Evolutionary conservation across 1,284 basidiomycete genomes (phyloP), one percentile per base, ranked within the genome.

Genomic region (Peniophora sp.): DNA sequence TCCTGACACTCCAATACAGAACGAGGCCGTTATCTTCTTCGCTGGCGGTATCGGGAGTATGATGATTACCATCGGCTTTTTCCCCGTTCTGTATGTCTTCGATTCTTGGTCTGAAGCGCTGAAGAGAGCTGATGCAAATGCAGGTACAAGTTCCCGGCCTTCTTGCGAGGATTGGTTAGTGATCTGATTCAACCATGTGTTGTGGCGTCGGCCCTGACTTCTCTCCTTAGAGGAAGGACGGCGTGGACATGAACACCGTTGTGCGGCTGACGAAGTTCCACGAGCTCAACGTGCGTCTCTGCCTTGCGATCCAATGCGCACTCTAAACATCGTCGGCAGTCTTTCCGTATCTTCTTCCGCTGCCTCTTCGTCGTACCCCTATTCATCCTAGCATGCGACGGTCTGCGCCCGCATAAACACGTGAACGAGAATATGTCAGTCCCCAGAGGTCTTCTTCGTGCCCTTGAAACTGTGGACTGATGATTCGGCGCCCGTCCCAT

Each of bases 241-340:
- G 76, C 3, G 81, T 87, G 10, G 86, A 89, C 48, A 71, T 58
- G 17, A 67, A 59, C 27, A 85, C 83, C 2, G 71, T 89, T 45
- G 72, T 87, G 36, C 77, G 85, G 19, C 65, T 90, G 45, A 83
- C 81, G 16, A 88, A 83, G 55, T 89, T 87, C 62, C 83, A 85
- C 43, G 87, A 90, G 60, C 65, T 89, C 45, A 89, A 90, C 56
- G 86, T 89, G 56, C 38, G 83, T 66, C 3, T 11, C 45, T 36
- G 34, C 34, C n/a, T 10, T 36, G n/a, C 10, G 10, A 10, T 36
- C 34, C 10, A n/a, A 10, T 10, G 10, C 34, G 34, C 10, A n/a
- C 34, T 36, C 10, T 10, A 36, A n/a, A 36, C 10, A 10, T 45
- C 43, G 16, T 27, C 6, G 24, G 47, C 58, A 89, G 87, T 74